These are phyloP conservation scores for Heliamphora pulchella DNA, from an alignment of 179 eudicot genomes.

Conservation along the genomic window DNA sequence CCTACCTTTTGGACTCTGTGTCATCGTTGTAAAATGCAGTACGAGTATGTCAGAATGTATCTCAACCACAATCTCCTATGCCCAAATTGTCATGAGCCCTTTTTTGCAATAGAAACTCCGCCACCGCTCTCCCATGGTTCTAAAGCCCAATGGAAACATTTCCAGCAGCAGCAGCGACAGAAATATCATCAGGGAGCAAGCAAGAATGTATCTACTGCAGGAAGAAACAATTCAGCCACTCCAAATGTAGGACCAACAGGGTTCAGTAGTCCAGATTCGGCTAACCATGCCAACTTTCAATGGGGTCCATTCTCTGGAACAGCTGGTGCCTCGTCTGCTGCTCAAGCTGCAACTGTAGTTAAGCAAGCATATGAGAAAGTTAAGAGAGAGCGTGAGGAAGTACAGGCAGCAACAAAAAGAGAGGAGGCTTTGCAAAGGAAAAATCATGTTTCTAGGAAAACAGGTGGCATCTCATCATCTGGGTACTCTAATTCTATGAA, in stretches of 20 bases:
- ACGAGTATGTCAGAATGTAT: slow-evolving; percentile 63
- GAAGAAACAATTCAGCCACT: slow-evolving; percentile 19
- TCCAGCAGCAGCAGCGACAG: slow-evolving; percentile 22
- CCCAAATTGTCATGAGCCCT: slow-evolving; percentile 53
- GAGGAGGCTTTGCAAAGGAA: slow-evolving; percentile 60
- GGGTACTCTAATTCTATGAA: slow-evolving; percentile 27
- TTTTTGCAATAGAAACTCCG: slow-evolving; percentile 54
- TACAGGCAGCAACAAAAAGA: slow-evolving; percentile 56
- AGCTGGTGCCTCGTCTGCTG: slow-evolving; percentile 46
- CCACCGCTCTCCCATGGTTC: slow-evolving; percentile 44
- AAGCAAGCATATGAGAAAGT: slow-evolving; percentile 82
- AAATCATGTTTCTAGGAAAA: slow-evolving; percentile 28
- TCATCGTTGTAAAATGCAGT: slow-evolving; percentile 59
- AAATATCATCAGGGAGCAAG: slow-evolving; percentile 27
- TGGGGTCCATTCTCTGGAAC: slow-evolving; percentile 70
- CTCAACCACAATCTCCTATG: slow-evolving; percentile 63
- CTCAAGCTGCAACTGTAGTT: slow-evolving; percentile 80
- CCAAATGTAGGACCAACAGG: slow-evolving; percentile 24
- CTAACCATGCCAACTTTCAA: slow-evolving; percentile 31
- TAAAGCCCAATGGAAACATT: slow-evolving; percentile 25
- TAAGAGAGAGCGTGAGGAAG: slow-evolving; percentile 72
- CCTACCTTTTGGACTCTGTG: slow-evolving; percentile 74
- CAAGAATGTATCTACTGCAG: slow-evolving; percentile 17
- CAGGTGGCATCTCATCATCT: slow-evolving; percentile 22
- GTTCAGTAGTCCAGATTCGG: background rate